Percentiles rank a stretch among this genome's conserved stretches.
These are phyloP conservation scores for Dryas alaskensis DNA, from an alignment of 306 rosid species.

Conservation along the genomic window DNA sequence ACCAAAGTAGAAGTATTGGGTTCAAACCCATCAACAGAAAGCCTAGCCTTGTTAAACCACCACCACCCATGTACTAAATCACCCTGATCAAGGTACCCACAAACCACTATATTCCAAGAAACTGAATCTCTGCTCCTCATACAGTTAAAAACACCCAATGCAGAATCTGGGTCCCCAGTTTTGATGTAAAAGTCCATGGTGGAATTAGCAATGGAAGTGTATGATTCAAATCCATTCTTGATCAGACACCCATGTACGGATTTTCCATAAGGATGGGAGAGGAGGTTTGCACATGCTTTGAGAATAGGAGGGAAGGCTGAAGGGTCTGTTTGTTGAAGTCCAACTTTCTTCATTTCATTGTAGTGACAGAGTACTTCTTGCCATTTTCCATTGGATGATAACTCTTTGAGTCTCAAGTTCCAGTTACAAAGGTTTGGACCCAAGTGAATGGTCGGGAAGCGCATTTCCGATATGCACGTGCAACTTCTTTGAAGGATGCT, in stretches of 20 bases:
- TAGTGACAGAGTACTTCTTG: slow-evolving; percentile 32
- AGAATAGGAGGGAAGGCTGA: slow-evolving; percentile 31
- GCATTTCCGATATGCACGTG: slow-evolving; percentile 22
- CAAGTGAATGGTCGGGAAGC: slow-evolving; percentile 10
- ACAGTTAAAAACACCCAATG: slow-evolving; percentile 29
- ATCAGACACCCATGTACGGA: slow-evolving; percentile 38
- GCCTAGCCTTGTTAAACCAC: slow-evolving; percentile 38
- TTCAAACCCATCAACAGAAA: slow-evolving; percentile 22
- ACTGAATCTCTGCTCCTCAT: slow-evolving; percentile 33
- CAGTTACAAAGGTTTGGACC: slow-evolving; percentile 21
- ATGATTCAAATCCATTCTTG: slow-evolving; percentile 34
- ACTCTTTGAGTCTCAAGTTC: slow-evolving; percentile 35
- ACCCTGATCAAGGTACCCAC: slow-evolving; percentile 37
- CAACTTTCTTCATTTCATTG: slow-evolving; percentile 21
- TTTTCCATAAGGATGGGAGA: slow-evolving; percentile 22
- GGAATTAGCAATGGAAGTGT: slow-evolving; percentile 43
- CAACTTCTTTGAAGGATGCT: no score
- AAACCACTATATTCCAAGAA: slow-evolving; percentile 46
- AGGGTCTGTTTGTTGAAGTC: slow-evolving; percentile 17
- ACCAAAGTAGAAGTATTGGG: slow-evolving; percentile 48
- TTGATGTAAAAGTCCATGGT: slow-evolving; percentile 42
- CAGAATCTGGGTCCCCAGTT: slow-evolving; percentile 32
- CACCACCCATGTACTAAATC: slow-evolving; percentile 26
- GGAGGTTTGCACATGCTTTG: slow-evolving; percentile 41
- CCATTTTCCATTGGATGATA: slow-evolving; percentile 35